A percentile compares a stretch with the other conserved stretches of the same genome.
phyloP scores from a whole-genome alignment of 176 grass and related monocot genomes.

The Bolboschoenus planiculmis region DNA sequence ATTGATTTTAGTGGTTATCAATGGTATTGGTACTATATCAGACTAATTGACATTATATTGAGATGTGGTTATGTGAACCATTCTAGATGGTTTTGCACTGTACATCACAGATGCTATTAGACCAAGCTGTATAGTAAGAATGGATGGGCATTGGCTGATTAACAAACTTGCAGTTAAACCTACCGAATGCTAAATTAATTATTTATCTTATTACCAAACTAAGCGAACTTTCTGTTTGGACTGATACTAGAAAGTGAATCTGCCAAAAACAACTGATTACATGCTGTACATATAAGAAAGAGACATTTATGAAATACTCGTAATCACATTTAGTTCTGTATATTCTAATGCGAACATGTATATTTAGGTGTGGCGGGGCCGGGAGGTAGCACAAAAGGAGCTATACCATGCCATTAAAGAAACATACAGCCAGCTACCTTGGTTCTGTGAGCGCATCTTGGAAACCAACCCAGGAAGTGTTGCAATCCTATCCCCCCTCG shows the following conservation, averaged over 20 bases:
- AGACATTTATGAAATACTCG: neutral
- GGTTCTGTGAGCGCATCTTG: slow-evolving; percentile 78
- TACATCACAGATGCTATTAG: neutral
- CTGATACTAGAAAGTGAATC: neutral
- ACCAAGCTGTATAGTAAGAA: neutral
- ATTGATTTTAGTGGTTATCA: neutral
- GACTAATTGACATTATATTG: neutral
- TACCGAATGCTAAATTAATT: neutral
- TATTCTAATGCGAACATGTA: neutral
- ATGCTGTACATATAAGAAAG: neutral
- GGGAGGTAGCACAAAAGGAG: slow-evolving; percentile 84
- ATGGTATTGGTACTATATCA: neutral
- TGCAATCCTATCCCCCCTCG: slow-evolving; percentile 53
- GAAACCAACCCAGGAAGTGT: slow-evolving; percentile 92
- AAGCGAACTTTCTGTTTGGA: neutral
- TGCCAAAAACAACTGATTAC: neutral
- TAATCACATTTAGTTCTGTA: neutral
- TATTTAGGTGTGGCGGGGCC: slow-evolving; percentile 67
- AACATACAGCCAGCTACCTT: slow-evolving; percentile 82
- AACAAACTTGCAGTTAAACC: neutral
- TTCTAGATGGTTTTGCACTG: neutral
- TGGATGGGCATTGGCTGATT: neutral
- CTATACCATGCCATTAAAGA: slow-evolving; percentile 81
- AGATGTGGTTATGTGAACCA: neutral
- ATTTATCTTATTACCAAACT: neutral